Base-by-base conservation (phyloP, 495 filamentous ascomycete species). In the Penicillium simplicissimum region DNA sequence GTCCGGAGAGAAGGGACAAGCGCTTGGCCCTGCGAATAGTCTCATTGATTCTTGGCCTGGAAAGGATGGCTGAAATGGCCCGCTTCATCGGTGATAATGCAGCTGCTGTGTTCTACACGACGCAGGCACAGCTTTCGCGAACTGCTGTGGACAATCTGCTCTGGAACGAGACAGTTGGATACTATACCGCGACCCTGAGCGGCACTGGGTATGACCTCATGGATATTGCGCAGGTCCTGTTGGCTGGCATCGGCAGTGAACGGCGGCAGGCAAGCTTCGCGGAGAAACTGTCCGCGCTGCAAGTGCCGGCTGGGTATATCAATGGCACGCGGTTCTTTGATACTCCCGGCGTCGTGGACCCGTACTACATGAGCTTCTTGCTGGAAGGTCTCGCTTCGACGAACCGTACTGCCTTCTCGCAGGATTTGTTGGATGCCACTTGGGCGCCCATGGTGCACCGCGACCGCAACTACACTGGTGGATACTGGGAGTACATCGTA, bases 401-500 rank as follows among this genome's bases (percentile, higher is more conserved):
- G 25, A 51, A 33, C 2, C 48, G 48, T 15, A 51, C 48, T 8
- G 8, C 11, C 9, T 11, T 51, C 13, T 25, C 25, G 1, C 56
- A 58, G 45, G 33, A 58, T 11, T 38, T 58, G 19, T 28, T 58
- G 42, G 56, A 58, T 51, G 34, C 23, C 2, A 58, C 56, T 13
- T 58, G 56, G 56, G 56, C n/a, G 13, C 56, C 56, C 4, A 58
- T 58, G 56, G 56, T 58, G 7, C 1, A 25, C 21, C 40, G 40
- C 19, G 56, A 58, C 37, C 42, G 56, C 14, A 58, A 58, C 11
- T 58, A 48, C 21, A 58, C 56, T 14, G 56, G 56, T 34, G 56
- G 56, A 37, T 58, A 58, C 33, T 58, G 56, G 56, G 56, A 58
- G 43, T 58, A 58, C 42, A 49, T 58, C 8, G 56, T 48, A 58